phyloP scores from a whole-genome alignment of 352 stramenopile species.

The Discostella stelligera region DNA sequence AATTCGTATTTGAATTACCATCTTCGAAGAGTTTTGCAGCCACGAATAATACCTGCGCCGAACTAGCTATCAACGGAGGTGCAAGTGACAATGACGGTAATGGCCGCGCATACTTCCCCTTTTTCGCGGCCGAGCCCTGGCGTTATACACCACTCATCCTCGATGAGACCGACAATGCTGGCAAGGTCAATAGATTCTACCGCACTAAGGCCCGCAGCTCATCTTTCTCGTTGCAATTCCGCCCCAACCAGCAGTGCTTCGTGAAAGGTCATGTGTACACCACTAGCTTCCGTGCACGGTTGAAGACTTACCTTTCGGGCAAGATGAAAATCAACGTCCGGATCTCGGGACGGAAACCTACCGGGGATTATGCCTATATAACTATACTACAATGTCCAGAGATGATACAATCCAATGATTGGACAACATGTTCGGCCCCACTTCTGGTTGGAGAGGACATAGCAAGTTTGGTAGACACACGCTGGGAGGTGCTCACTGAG shows the following conservation, averaged over 20 bases:
- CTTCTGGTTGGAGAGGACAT: slow-evolving; percentile 41
- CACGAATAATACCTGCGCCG: slow-evolving; percentile 19
- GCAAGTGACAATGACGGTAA: slow-evolving; percentile 38
- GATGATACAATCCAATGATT: slow-evolving; percentile 19
- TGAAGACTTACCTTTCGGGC: slow-evolving; percentile 1
- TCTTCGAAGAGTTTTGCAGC: slow-evolving; percentile 33
- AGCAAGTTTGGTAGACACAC: slow-evolving; percentile 7
- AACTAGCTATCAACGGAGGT: slow-evolving; percentile 34
- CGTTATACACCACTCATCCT: slow-evolving; percentile 16
- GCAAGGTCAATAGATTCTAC: slow-evolving; percentile 52
- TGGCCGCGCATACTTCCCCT: slow-evolving; percentile 21
- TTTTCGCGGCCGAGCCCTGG: neutral
- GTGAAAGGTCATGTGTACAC: slow-evolving; percentile 41
- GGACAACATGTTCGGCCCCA: slow-evolving; percentile 34
- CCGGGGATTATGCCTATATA: neutral
- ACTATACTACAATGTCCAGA: slow-evolving; percentile 19
- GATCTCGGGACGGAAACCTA: slow-evolving; percentile 25
- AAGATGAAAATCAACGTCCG: slow-evolving; percentile 32
- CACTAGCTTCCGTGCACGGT: slow-evolving; percentile 30
- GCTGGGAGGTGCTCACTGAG: slow-evolving; percentile 6
- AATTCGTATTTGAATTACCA: slow-evolving; percentile 48
- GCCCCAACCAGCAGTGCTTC: slow-evolving; percentile 38
- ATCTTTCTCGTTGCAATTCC: slow-evolving; percentile 17
- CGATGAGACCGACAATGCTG: slow-evolving; percentile 19
- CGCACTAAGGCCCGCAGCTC: slow-evolving; percentile 12